Base-by-base conservation (phyloP, 2,329 filamentous ascomycete genomes). In the Chalaropsis thielavioides region DNA sequence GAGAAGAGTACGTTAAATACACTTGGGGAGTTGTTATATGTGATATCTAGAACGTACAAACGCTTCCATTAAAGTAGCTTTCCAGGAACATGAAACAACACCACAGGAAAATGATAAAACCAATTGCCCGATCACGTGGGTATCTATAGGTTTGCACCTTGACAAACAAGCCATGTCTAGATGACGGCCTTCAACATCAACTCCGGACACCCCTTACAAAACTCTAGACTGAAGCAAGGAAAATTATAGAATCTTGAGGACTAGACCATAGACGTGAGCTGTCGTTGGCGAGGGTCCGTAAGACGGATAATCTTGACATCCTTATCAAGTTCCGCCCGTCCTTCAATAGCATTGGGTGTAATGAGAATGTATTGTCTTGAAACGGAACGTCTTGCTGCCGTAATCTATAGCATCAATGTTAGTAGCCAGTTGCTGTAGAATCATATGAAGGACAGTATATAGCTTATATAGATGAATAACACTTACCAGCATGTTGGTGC, bases 311-410 rank as follows among this genome's bases (percentile, higher is more conserved):
- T 86, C 72, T 85, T 89, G 67, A 95, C 89, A 71, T 95, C 90
- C 65, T 79, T 80, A 68, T 83, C 82, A 43, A 83, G 73, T 59
- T 78, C 76, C 31, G 79, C 80, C 70, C 81, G 74, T 69, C 81
- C 78, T 74, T 84, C 77, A 72, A 95, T 90, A 59, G 87, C 87
- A 70, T 96, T 95, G 35, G 94, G 94, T 1, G 92, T 96, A 73
- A 99, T 99, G 64, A 99, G 83, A 69, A 99, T 92, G 72, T 95
- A 99, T 73, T 99, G 94, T 68, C 90, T 83, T 31, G 91, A 90
- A n/a, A 94, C 86, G 1, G 90, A 89, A 38, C 88, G 83, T 70
- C 94, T 83, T 44, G 94, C 94, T 19, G 90, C 89, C 67, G 85
- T 67, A 31, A 69, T 69, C 68, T 69, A 49, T 10, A 58, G 4